Evolutionary conservation across 495 filamentous ascomycete genomes (phyloP), one percentile per base, ranked within the genome.

Genomic region (Penicillium riverlandense): DNA sequence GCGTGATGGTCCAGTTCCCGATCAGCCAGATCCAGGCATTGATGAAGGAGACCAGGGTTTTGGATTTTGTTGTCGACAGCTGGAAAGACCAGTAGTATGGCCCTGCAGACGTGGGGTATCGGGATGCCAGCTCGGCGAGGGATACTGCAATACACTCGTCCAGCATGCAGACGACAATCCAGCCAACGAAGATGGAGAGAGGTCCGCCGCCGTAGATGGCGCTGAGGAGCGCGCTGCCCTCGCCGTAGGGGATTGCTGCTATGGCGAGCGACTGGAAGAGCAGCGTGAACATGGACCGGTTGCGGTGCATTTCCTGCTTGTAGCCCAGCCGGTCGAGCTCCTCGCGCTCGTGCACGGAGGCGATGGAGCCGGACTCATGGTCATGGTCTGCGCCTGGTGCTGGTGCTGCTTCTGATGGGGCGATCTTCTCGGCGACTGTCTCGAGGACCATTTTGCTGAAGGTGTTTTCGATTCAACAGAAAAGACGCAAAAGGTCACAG

Each of bases 1-100:
- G 65, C 0, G 80, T 86, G 41, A 85, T 84, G 28, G 80, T 85
- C 61, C 82, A 82, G 53, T 85, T 84, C 22, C 81, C 82, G 15
- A 85, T 75, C 7, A 82, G 69, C 55, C 78, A 85, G 14, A 79
- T 60, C 82, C 83, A 85, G 41, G 78, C 81, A 48, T 74, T 83
- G 43, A 83, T 75, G 66, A 83, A 85, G 10, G 79, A 80, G 4
- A 79, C 57, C 7, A 79, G 55, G 2, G 58, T 50, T 37, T 63
- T 65, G 28, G 50, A 48, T 22, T 22, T 22, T 22, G 22, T 22
- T 22, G 22, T 22, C 22, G 22, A 22, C 22, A 69, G 50, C 29
- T 69, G 79, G 29, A 63, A 67, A 31, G 65, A 64, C 71, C 71
- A 75, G 55, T 74, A 77, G 45, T 76, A 75, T 12, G 68, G 66